These are phyloP conservation scores for Urtica urens DNA, from an alignment of 306 rosid genomes.

Conservation along the genomic window DNA sequence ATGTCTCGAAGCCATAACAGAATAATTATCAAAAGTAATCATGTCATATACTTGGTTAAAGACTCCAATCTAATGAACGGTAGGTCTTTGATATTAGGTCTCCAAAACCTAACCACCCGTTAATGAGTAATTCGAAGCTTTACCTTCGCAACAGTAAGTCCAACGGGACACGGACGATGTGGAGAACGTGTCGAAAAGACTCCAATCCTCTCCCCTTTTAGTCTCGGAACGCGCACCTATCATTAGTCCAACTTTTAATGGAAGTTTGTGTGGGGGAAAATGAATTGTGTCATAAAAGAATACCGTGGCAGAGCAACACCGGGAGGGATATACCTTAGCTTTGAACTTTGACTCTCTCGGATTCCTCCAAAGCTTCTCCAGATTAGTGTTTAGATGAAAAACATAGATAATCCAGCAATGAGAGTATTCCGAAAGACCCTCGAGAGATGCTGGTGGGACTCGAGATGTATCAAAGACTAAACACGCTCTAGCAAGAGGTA, in stretches of 20 bases:
- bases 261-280: constrained; percentile 9
- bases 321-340: constrained; percentile 56
- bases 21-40: too few species aligned
- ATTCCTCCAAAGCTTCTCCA: constrained; percentile 79
- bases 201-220: constrained; percentile 79
- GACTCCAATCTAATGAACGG: too few species aligned
- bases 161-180: constrained; percentile 95
- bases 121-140: too few species aligned
- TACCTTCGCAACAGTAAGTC: constrained; percentile 91
- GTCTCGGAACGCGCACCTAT: constrained; percentile 88
- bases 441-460: constrained; percentile 82
- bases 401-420: constrained; percentile 91
- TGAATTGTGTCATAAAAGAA: not conserved
- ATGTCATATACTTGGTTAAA: too few species aligned
- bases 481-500: constrained; percentile 85
- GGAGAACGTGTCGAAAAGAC: constrained; percentile 91
- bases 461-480: constrained; percentile 57
- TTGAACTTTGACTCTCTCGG: constrained; percentile 76
- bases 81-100: too few species aligned
- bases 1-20: too few species aligned
- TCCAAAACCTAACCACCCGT: too few species aligned
- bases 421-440: constrained; percentile 80
- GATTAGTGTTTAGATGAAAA: constrained; percentile 80
- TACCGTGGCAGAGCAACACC: constrained; percentile 11
- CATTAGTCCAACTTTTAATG: constrained; percentile 33